Conservation (phyloP, 106 monocot species). For the Cymbidium sinense region DNA sequence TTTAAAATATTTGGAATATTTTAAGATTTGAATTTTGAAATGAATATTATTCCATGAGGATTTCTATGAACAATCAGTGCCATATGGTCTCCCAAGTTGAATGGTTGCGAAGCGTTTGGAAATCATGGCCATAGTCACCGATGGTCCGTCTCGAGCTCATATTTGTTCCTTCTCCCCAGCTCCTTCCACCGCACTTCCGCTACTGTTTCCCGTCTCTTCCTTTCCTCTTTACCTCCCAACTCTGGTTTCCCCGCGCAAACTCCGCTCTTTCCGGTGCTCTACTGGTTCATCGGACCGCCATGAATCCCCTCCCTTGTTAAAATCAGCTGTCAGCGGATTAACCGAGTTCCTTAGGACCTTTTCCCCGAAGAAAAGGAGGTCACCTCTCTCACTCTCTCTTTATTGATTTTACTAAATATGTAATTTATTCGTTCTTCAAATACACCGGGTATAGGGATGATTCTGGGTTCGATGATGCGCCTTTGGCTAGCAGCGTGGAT, state of each 20-base stretch:
- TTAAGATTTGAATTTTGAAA: no score
- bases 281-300: slow-evolving; percentile 5
- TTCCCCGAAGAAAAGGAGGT: slow-evolving; percentile 27
- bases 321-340: slow-evolving; percentile 30
- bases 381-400: not conserved
- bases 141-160: no score
- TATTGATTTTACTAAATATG: not conserved
- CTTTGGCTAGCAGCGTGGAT: slow-evolving; percentile 27
- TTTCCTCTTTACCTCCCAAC: not conserved
- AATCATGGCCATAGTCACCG: no score
- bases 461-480: not conserved
- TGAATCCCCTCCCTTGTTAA: slow-evolving; percentile 29
- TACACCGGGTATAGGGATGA: not conserved
- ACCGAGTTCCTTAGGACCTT: slow-evolving; percentile 48
- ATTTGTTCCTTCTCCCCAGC: no score
- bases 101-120: no score
- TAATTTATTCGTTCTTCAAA: not conserved
- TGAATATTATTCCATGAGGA: no score
- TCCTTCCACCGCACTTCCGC: not conserved
- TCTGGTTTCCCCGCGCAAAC: not conserved
- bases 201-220: not conserved
- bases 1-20: no score
- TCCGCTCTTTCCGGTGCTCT: slow-evolving; percentile 17
- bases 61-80: no score
- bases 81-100: no score